These are phyloP conservation scores for Fusarium compactum DNA, from an alignment of 2,329 filamentous ascomycete species.

Conservation along the genomic window DNA sequence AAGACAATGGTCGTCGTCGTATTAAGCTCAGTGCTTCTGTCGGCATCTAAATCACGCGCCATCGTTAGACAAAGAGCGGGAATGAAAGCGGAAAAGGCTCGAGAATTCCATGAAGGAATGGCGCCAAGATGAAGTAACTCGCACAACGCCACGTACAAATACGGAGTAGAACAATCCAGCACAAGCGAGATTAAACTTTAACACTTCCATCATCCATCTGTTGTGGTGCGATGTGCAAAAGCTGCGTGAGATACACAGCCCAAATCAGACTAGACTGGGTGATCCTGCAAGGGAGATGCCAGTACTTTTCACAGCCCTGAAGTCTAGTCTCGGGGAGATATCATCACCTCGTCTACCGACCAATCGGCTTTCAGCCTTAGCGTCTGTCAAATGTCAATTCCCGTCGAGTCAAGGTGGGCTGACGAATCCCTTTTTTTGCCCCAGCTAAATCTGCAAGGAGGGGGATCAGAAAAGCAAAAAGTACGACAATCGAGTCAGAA, in stretches of 20 bases:
- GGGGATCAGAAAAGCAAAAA: not conserved
- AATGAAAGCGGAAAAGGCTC: not conserved
- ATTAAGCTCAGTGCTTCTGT: conserved; percentile 20
- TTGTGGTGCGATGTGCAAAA: not conserved
- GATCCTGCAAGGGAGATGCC: not conserved
- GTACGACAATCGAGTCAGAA: not conserved
- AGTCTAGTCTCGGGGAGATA: not conserved
- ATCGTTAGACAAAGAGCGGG: not conserved
- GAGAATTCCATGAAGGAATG: not conserved
- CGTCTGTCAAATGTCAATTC: not conserved
- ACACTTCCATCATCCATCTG: not conserved
- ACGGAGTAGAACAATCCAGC: not conserved
- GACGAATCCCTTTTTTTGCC: no score
- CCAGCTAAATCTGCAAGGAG: accelerated
- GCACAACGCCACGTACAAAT: not conserved
- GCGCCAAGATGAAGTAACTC: not conserved
- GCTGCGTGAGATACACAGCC: no score
- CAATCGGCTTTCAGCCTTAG: not conserved
- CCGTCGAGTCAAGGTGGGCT: not conserved
- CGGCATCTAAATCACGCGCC: not conserved
- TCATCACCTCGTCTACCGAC: not conserved
- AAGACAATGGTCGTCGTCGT: conserved; percentile 20
- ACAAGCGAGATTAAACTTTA: not conserved
- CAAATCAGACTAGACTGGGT: not conserved
- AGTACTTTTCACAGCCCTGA: no score